A percentile compares a stretch with the other conserved stretches of the same genome.
These are phyloP conservation scores for Eimeria necatrix DNA, from an alignment of 169 alveolate genomes.

Conservation along the genomic window DNA sequence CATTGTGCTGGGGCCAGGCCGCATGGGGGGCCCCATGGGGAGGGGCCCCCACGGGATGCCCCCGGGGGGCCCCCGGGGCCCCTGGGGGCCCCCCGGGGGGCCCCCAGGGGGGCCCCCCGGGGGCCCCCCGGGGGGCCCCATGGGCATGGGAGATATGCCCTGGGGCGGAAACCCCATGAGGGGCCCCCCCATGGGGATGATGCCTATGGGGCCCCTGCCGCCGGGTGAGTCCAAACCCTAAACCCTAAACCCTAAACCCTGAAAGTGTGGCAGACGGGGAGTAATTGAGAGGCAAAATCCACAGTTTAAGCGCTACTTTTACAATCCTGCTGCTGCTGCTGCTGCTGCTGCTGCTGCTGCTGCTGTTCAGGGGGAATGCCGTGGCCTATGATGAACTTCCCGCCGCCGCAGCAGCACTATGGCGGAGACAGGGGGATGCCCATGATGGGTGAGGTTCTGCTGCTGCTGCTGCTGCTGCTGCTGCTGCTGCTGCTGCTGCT, in stretches of 20 bases:
- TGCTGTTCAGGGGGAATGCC: no score
- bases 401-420: background rate
- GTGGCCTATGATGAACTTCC: background rate
- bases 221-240: background rate
- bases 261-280: no score
- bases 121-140: background rate
- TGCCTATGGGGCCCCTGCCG: background rate
- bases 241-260: no score
- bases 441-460: background rate
- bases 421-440: background rate
- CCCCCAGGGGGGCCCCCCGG: background rate
- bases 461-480: no score
- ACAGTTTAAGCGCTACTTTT: no score
- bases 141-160: conserved; percentile 3
- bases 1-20: background rate
- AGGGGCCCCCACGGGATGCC: conserved; percentile 8
- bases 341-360: no score
- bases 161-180: conserved; percentile 19
- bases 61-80: background rate
- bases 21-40: background rate
- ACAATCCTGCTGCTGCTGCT: no score
- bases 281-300: no score
- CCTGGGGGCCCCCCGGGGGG: conserved; percentile 2
- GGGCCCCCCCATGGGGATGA: conserved; percentile 16
- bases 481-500: no score